Conservation (phyloP, 768 basidiomycete species). For the Boletus bicolor region DNA sequence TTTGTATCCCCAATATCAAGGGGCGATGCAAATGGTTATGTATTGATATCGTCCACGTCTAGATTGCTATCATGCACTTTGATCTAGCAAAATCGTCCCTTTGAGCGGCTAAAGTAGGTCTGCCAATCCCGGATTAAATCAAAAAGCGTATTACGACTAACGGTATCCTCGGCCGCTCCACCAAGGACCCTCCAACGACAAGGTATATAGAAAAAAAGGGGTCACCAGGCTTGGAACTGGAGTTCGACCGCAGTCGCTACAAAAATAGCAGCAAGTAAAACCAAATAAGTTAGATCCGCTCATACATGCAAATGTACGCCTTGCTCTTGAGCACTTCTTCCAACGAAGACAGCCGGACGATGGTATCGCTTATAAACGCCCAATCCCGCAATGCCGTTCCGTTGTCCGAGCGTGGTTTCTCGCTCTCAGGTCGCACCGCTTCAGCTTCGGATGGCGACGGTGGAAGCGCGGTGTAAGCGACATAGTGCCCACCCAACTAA, state of each 20-base stretch:
- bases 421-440: constrained; percentile 1
- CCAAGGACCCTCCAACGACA: neutral
- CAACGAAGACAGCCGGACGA: constrained; percentile 73
- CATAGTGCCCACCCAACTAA: constrained; percentile 86
- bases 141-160: neutral
- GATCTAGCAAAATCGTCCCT: neutral
- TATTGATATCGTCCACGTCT: constrained; percentile 5
- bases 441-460: constrained; percentile 25
- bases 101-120: neutral
- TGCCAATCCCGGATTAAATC: constrained; percentile 1
- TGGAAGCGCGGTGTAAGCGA: constrained; percentile 79
- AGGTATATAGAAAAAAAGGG: neutral
- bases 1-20: neutral
- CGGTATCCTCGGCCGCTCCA: neutral
- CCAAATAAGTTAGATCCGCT: constrained; percentile 49
- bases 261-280: neutral
- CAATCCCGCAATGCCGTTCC: constrained; percentile 51
- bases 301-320: constrained; percentile 94
- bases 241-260: neutral
- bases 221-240: neutral
- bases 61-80: neutral
- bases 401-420: constrained; percentile 5
- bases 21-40: neutral
- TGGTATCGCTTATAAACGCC: constrained; percentile 91
- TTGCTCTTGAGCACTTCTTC: constrained; percentile 90